phyloP scores from a whole-genome alignment of 441 rosid genomes.

The Croton laevigatus region DNA sequence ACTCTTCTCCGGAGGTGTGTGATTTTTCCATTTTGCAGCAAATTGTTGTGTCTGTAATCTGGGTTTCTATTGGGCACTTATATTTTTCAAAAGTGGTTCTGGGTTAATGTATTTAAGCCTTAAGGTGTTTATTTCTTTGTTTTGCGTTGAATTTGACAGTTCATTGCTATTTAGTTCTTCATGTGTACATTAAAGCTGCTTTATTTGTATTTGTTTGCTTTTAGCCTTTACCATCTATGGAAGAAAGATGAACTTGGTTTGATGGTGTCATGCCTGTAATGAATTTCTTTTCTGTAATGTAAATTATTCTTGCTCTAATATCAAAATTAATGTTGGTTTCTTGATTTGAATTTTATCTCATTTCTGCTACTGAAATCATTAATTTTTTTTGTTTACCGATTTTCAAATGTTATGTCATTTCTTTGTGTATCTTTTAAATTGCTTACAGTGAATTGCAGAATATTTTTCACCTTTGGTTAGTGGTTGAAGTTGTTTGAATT shows the following conservation, averaged over 20 bases:
- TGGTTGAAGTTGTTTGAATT: neutral
- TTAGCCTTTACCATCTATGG: neutral
- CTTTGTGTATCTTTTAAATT: neutral
- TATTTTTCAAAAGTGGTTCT: neutral
- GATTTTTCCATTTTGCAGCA: neutral
- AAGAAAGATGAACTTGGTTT: neutral
- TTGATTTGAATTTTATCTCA: neutral
- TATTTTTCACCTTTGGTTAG: neutral
- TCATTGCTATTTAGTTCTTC: neutral
- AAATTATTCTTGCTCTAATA: neutral
- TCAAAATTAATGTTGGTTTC: neutral
- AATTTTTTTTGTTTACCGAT: neutral
- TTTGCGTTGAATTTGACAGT: slow-evolving; percentile 7
- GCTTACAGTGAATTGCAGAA: neutral
- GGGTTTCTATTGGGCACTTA: neutral
- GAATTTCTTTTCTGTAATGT: neutral
- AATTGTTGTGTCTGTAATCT: neutral
- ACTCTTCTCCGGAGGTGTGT: slow-evolving; percentile 67
- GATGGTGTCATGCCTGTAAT: neutral
- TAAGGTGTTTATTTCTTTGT: neutral
- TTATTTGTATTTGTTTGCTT: neutral
- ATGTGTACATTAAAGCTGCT: neutral
- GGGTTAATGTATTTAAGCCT: neutral
- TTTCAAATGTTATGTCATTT: neutral
- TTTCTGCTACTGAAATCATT: neutral